A percentile compares a stretch with the other conserved stretches of the same genome.
These are phyloP conservation scores for Macrophomina tecta DNA, from an alignment of 2,329 filamentous ascomycete species.

Conservation along the genomic window DNA sequence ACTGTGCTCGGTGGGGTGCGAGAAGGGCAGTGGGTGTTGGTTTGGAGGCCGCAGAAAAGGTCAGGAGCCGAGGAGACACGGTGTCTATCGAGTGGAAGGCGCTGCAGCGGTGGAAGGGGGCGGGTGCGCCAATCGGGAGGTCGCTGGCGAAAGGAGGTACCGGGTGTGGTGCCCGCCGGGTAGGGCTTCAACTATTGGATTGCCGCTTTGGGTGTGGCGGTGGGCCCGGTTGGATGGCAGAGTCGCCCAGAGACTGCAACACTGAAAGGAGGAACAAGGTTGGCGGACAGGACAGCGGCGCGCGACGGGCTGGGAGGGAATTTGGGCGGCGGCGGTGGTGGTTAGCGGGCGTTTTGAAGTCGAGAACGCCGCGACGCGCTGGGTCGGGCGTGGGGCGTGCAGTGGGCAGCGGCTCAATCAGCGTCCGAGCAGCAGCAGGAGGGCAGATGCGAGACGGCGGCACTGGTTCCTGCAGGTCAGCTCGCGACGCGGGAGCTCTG, in stretches of 20 bases:
- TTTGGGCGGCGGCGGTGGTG: constrained; percentile 21
- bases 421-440: constrained; percentile 8
- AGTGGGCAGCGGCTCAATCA: constrained; percentile 19
- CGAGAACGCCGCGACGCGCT: constrained; percentile 23
- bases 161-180: constrained; percentile 24
- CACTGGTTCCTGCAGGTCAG: constrained; percentile 21
- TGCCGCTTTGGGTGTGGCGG: constrained; percentile 27
- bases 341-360: constrained; percentile 25
- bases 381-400: constrained; percentile 22
- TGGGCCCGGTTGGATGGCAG: constrained; percentile 13
- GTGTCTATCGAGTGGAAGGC: constrained; percentile 4
- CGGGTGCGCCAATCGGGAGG: constrained; percentile 25
- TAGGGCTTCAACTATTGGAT: constrained; percentile 27
- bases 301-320: constrained; percentile 8
- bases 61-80: constrained; percentile 22
- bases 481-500: constrained; percentile 6
- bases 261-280: constrained; percentile 1
- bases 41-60: constrained; percentile 55
- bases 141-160: constrained; percentile 27
- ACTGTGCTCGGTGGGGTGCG: constrained; percentile 19
- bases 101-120: not conserved
- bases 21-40: not conserved
- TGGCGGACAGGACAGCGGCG: constrained; percentile 10
- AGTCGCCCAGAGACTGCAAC: constrained; percentile 12
- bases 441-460: not conserved